These are phyloP conservation scores for Peronospora farinosa DNA, from an alignment of 352 stramenopile genomes.

Conservation along the genomic window DNA sequence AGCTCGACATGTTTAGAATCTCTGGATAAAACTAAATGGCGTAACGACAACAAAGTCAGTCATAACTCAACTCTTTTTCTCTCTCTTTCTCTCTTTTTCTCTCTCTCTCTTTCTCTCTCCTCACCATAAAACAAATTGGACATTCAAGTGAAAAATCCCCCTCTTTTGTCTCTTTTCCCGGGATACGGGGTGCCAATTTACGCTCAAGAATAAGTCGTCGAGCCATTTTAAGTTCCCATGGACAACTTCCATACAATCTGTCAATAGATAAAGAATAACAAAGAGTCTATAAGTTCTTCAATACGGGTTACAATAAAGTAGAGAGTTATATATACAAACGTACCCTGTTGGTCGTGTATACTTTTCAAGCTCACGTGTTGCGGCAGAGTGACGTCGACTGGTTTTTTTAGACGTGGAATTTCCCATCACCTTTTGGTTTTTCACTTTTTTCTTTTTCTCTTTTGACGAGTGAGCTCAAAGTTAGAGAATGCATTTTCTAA, in stretches of 20 bases:
- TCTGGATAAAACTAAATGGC: constrained; percentile 47
- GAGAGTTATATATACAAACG: no score
- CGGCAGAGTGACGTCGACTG: constrained; percentile 24
- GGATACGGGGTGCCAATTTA: constrained; percentile 70
- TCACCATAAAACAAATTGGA: constrained; percentile 80
- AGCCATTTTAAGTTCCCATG: constrained; percentile 62
- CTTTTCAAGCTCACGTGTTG: constrained; percentile 58
- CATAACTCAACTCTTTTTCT: neutral
- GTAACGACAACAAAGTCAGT: constrained; percentile 10
- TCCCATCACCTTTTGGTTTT: constrained; percentile 35
- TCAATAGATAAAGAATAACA: no score
- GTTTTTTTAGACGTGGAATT: constrained; percentile 55
- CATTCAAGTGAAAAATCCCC: constrained; percentile 66
- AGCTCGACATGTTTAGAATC: constrained; percentile 51
- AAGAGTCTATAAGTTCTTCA: no score
- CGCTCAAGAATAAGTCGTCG: constrained; percentile 61
- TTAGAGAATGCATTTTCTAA: neutral
- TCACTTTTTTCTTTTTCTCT: constrained; percentile 4
- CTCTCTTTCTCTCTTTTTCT: neutral
- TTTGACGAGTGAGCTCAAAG: constrained; percentile 18
- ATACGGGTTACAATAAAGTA: no score
- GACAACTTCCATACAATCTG: constrained; percentile 71
- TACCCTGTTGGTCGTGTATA: constrained; percentile 59
- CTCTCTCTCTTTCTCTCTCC: neutral
- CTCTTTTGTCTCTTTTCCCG: constrained; percentile 52